Percentiles rank a stretch among this genome's conserved stretches.
Evolutionary conservation across 1,284 basidiomycete species (phyloP).

Genomic region (Pseudozyma sp.): DNA sequence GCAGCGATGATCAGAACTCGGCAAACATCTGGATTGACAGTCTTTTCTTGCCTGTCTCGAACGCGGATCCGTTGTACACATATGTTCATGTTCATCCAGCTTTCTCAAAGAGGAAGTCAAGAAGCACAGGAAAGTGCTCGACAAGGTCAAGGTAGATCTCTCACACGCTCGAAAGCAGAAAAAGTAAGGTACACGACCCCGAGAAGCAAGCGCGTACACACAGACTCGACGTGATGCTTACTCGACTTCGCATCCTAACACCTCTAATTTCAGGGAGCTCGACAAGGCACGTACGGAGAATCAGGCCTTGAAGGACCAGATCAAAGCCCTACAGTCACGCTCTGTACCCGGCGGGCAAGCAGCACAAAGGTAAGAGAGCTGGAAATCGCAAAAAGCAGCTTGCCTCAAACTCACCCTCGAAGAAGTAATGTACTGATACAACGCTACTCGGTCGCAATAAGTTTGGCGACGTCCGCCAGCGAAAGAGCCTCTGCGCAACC

Average conservation of each 20-base stretch:
- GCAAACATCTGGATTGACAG: background rate
- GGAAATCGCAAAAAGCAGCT: too few relatives aligned
- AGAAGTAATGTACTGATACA: too few relatives aligned
- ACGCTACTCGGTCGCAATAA: background rate
- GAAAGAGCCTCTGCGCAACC: constrained; percentile 3
- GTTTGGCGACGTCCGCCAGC: background rate
- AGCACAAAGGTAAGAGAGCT: too few relatives aligned
- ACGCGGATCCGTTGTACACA: background rate
- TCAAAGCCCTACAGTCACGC: constrained; percentile 8
- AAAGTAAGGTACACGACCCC: constrained; percentile 8
- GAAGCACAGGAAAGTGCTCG: constrained; percentile 38
- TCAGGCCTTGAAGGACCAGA: constrained; percentile 14
- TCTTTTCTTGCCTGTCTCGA: background rate
- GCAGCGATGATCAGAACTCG: too few relatives aligned
- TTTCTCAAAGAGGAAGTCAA: constrained; percentile 28
- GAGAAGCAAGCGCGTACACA: too few relatives aligned
- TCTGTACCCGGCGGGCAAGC: background rate
- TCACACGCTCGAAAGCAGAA: constrained; percentile 7
- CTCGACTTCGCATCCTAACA: too few relatives aligned
- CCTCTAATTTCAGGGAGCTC: constrained; percentile 13
- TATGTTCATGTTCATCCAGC: constrained; percentile 6
- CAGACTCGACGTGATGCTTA: background rate
- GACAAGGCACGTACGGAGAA: constrained; percentile 21
- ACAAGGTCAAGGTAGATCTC: constrained; percentile 26
- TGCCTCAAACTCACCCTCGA: too few relatives aligned